Base-by-base conservation (phyloP, 805 yeast genomes). In the Saccharomycodes ludwigii region DNA sequence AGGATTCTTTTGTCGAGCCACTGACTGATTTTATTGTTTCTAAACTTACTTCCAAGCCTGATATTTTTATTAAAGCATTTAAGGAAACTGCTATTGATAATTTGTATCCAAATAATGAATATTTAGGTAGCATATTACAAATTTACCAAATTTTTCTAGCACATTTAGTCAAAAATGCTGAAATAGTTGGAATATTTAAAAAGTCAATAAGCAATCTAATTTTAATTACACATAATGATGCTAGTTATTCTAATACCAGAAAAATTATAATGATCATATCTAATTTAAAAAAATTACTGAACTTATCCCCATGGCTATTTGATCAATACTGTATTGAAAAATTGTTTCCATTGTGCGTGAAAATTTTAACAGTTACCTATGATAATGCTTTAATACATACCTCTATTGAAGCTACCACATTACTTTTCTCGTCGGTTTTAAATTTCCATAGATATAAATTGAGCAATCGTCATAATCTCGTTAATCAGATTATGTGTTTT, bases 381-480 rank as follows among this genome's bases (percentile, higher is more conserved):
- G 13, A 29, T 31, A 18, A 38, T 23, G 31, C 44, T 26, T 30
- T 32, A 13, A n/a, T n/a, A n/a, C n/a, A n/a, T n/a, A n/a, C 46
- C 33, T 34, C 46, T 1, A 75, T 61, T 44, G 34, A 54, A 3
- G 38, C 46, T 4, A 40, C 69, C 3, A 59, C 73, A 5, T 68
- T 67, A 33, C 55, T 73, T 0, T 42, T 79, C 17, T 75, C 94
- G 0, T 65, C 67, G 22, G 54, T 81, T 3, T 50, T 86, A 6
- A 56, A 83, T 18, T 66, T 66, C 46, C 91, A 83, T 44, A 66
- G 95, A 32, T 70, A 61, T 47, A 68, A 84, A 44, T 56, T 86
- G 13, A 63, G 76, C 0, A 72, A 76, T 22, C 71, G 96, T 47
- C 75, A 81, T 45, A 94, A 84, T 49, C 46, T 85, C 27, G 41